Percentiles rank a stretch among this genome's conserved stretches.
Conservation (phyloP, 257 asterid genomes). For the Jasminum sambac region DNA sequence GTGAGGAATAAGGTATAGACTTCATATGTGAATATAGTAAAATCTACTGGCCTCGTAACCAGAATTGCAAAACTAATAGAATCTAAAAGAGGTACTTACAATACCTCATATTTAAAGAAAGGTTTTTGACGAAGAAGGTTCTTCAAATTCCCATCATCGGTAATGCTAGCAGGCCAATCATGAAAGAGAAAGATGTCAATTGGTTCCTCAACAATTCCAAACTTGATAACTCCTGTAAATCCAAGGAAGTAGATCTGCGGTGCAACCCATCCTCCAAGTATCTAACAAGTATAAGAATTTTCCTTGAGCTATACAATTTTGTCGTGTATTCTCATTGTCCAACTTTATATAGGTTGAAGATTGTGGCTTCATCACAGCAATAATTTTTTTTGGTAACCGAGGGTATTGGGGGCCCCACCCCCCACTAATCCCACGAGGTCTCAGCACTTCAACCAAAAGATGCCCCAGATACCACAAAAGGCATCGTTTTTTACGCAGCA, state of each 20-base stretch:
- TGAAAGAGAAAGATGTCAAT: slow-evolving; percentile 91
- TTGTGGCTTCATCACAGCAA: too few species aligned
- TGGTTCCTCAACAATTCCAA: slow-evolving; percentile 91
- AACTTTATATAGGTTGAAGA: too few species aligned
- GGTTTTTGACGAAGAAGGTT: slow-evolving; percentile 69
- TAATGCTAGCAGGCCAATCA: slow-evolving; percentile 94
- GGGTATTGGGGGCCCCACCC: too few species aligned
- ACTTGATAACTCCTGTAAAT: slow-evolving; percentile 83
- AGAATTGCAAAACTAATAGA: background rate
- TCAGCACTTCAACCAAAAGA: too few species aligned
- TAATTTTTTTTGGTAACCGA: too few species aligned
- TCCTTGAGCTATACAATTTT: slow-evolving; percentile 20
- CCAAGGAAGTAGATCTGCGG: slow-evolving; percentile 94
- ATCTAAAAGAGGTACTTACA: background rate
- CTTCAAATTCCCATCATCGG: slow-evolving; percentile 64
- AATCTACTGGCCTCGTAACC: background rate
- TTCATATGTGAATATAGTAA: too few species aligned
- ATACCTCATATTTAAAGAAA: slow-evolving; percentile 75
- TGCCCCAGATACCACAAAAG: too few species aligned
- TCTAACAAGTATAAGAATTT: slow-evolving; percentile 38
- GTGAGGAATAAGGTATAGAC: too few species aligned
- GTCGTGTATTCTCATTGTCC: background rate
- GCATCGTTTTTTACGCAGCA: too few species aligned
- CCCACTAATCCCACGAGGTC: too few species aligned
- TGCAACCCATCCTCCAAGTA: slow-evolving; percentile 98